Conservation (phyloP, 352 stramenopile species). For the Globisporangium perplexum region DNA sequence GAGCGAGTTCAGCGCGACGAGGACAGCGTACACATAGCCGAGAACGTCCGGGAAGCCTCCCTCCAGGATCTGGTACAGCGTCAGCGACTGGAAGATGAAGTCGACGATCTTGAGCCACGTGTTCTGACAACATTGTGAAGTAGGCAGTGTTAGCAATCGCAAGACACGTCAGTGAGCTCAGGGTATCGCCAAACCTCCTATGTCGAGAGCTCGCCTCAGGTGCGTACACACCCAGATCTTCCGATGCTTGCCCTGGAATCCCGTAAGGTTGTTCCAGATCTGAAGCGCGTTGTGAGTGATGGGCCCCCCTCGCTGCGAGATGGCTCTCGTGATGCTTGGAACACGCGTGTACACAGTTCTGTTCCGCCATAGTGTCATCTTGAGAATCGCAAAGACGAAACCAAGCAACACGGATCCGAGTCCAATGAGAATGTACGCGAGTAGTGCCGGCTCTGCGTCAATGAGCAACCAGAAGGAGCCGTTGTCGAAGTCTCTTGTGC, state of each 20-base stretch:
- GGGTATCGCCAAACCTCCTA: too few relatives aligned
- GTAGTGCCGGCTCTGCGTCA: slow-evolving; percentile 9
- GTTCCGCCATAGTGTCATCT: slow-evolving; percentile 2
- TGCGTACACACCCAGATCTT: slow-evolving; percentile 28
- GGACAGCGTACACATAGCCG: slow-evolving; percentile 14
- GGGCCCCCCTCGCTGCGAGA: neutral
- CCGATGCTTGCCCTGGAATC: slow-evolving; percentile 19
- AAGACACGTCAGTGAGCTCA: too few relatives aligned
- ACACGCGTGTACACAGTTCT: neutral
- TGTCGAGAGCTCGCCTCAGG: too few relatives aligned
- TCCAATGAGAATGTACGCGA: slow-evolving; percentile 8
- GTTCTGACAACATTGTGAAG: too few relatives aligned
- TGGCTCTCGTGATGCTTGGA: slow-evolving; percentile 2
- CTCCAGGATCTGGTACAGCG: slow-evolving; percentile 24
- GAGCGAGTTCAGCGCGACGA: slow-evolving; percentile 19
- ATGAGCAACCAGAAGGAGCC: slow-evolving; percentile 32
- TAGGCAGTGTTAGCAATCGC: too few relatives aligned
- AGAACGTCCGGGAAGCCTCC: slow-evolving; percentile 18
- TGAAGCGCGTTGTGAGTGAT: slow-evolving; percentile 4
- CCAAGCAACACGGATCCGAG: slow-evolving; percentile 9
- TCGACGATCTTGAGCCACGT: slow-evolving; percentile 26
- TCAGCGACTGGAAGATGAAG: slow-evolving; percentile 20
- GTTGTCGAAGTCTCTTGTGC: slow-evolving; percentile 25
- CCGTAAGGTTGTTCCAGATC: slow-evolving; percentile 20
- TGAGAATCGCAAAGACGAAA: slow-evolving; percentile 5